phyloP scores from a whole-genome alignment of 177 flowering plant genomes.

The Vitis hybrid region DNA sequence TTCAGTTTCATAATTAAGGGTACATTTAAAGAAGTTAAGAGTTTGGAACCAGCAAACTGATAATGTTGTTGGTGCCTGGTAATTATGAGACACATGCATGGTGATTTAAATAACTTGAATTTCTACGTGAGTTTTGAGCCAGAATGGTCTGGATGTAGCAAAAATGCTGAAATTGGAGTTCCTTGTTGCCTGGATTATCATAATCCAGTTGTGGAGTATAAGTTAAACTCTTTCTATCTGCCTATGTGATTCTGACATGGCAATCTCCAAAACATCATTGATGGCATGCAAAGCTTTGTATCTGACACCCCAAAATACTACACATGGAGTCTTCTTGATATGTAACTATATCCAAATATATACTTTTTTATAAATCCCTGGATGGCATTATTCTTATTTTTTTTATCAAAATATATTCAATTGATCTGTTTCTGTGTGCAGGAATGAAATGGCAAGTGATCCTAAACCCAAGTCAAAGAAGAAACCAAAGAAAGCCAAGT shows the following conservation, averaged over 20 bases:
- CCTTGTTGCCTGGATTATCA: too few relatives aligned
- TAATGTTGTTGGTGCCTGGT: too few relatives aligned
- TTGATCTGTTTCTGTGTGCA: conserved; percentile 22
- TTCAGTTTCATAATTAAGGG: too few relatives aligned
- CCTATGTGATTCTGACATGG: background rate
- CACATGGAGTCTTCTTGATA: background rate
- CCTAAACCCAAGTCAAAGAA: conserved; percentile 74
- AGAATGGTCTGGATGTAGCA: too few relatives aligned
- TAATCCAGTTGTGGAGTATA: background rate
- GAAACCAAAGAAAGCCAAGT: conserved; percentile 88
- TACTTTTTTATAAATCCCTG: background rate
- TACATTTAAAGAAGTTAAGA: too few relatives aligned
- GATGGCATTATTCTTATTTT: background rate
- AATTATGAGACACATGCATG: too few relatives aligned
- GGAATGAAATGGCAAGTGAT: conserved; percentile 42
- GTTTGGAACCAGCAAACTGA: too few relatives aligned
- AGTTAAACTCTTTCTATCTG: background rate
- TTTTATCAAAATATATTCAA: background rate
- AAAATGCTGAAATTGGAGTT: too few relatives aligned
- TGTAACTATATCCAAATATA: background rate
- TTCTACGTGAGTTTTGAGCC: too few relatives aligned
- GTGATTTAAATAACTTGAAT: too few relatives aligned
- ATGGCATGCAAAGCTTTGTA: background rate
- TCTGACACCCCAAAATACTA: background rate
- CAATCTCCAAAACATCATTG: background rate